A percentile compares a stretch with the other conserved stretches of the same genome.
Conservation (phyloP, 2,329 filamentous ascomycete genomes). For the Tolypocladium ophioglossoides region DNA sequence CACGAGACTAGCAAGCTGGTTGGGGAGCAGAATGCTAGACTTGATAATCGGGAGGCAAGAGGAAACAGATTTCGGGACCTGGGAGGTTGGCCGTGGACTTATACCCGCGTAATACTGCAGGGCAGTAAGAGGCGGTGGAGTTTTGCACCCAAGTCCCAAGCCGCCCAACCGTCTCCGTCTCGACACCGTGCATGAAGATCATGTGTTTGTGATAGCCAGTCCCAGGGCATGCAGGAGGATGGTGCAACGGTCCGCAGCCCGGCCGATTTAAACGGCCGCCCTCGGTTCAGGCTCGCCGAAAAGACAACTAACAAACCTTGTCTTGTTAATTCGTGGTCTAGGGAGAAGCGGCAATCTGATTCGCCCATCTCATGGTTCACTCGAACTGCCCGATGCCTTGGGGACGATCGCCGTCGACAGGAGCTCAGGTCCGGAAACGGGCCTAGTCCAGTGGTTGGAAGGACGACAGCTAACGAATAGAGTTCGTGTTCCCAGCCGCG, state of each 20-base stretch:
- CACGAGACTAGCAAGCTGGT: not conserved
- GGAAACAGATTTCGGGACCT: not conserved
- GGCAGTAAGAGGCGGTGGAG: not conserved
- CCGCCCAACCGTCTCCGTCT: not conserved
- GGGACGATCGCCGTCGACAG: not conserved
- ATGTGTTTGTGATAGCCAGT: not conserved
- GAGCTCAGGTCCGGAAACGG: not conserved
- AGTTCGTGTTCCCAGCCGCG: not conserved
- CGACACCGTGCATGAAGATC: conserved; percentile 2
- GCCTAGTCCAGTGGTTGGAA: not conserved
- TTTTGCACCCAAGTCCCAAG: not conserved
- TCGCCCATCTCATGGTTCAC: not conserved
- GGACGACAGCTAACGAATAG: not conserved
- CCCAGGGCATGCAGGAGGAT: not conserved
- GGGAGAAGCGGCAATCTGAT: not conserved
- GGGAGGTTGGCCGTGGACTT: not conserved
- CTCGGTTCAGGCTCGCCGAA: not conserved
- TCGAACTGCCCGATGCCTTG: not conserved
- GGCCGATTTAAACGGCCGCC: not conserved
- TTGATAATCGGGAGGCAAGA: not conserved
- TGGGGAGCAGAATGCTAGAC: not conserved
- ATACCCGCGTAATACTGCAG: conserved; percentile 1
- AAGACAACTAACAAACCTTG: not conserved
- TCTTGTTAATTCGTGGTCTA: not conserved
- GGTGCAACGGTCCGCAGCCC: not conserved